phyloP scores from a whole-genome alignment of 2,329 filamentous ascomycete genomes.

The Ceratocystis papillata region DNA sequence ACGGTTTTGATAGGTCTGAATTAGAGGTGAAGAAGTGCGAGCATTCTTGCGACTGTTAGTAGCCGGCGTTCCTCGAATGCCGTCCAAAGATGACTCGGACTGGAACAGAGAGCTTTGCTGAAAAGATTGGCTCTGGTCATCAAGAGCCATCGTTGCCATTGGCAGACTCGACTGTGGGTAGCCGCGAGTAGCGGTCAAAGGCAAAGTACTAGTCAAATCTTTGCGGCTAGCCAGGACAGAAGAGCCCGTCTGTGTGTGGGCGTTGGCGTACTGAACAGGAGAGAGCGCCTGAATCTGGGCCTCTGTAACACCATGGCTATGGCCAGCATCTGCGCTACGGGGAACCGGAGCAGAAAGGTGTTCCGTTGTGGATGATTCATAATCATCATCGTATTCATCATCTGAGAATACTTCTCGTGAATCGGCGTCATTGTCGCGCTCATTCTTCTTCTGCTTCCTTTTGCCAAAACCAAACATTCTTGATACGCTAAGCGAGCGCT shows the following conservation, averaged over 20 bases:
- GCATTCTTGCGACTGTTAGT: neutral
- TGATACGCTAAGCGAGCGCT: constrained; percentile 23
- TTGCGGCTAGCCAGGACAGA: constrained; percentile 19
- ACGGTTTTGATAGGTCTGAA: constrained; percentile 14
- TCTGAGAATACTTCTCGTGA: constrained; percentile 13
- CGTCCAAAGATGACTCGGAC: constrained; percentile 16
- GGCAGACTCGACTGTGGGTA: constrained; percentile 4
- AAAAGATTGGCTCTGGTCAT: constrained; percentile 2
- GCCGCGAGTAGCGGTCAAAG: neutral
- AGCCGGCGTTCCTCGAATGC: neutral
- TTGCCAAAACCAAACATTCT: constrained; percentile 23
- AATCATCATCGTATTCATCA: constrained; percentile 19
- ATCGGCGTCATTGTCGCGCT: constrained; percentile 28
- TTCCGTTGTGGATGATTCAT: constrained; percentile 14
- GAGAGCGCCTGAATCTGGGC: constrained; percentile 13
- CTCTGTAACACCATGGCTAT: constrained; percentile 14
- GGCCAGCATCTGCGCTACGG: neutral
- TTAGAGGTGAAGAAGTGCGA: constrained; percentile 17
- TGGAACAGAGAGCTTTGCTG: constrained; percentile 19
- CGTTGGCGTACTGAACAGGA: constrained; percentile 18
- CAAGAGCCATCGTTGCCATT: neutral
- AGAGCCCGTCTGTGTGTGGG: constrained; percentile 20
- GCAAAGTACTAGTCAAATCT: neutral
- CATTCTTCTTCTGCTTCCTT: constrained; percentile 33
- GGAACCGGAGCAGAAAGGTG: neutral